Evolutionary conservation across 2,329 filamentous ascomycete genomes (phyloP).

Genomic region (Penicillium griseofulvum): DNA sequence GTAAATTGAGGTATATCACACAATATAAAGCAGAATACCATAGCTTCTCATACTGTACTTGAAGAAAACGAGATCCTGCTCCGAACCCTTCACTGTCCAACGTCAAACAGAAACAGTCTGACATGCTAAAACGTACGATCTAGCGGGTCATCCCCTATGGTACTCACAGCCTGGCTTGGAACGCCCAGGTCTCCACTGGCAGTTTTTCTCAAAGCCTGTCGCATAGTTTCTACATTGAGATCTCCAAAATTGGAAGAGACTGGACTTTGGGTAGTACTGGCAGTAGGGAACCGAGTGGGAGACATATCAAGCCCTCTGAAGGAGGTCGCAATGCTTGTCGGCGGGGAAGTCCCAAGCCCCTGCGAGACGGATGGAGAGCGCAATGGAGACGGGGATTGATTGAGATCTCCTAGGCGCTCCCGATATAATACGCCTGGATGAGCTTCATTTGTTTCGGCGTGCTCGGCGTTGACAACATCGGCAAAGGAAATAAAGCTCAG

Average conservation of each 20-base stretch:
- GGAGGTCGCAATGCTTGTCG: constrained; percentile 72
- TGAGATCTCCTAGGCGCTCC: constrained; percentile 25
- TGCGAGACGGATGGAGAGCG: constrained; percentile 75
- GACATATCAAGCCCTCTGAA: constrained; percentile 72
- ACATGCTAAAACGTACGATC: constrained; percentile 27
- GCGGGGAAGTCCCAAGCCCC: constrained; percentile 66
- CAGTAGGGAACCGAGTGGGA: constrained; percentile 61
- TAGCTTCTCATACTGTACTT: background rate
- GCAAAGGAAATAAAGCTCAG: constrained; percentile 96
- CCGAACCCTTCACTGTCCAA: background rate
- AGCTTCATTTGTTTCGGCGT: constrained; percentile 45
- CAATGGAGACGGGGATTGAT: constrained; percentile 76
- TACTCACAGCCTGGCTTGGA: constrained; percentile 33
- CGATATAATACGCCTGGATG: constrained; percentile 18
- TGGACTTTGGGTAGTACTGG: constrained; percentile 53
- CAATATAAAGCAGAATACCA: constrained; percentile 3
- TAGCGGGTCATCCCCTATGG: constrained; percentile 32
- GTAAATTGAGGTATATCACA: constrained; percentile 11
- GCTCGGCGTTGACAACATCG: constrained; percentile 79
- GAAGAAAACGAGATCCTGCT: constrained; percentile 12
- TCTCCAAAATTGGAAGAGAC: constrained; percentile 57
- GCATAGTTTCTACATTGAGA: constrained; percentile 89
- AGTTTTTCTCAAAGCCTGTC: constrained; percentile 80
- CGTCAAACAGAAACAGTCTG: background rate
- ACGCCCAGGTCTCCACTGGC: constrained; percentile 72